Conservation (phyloP, 148 eudicot genomes). For the Rheum nobile region DNA sequence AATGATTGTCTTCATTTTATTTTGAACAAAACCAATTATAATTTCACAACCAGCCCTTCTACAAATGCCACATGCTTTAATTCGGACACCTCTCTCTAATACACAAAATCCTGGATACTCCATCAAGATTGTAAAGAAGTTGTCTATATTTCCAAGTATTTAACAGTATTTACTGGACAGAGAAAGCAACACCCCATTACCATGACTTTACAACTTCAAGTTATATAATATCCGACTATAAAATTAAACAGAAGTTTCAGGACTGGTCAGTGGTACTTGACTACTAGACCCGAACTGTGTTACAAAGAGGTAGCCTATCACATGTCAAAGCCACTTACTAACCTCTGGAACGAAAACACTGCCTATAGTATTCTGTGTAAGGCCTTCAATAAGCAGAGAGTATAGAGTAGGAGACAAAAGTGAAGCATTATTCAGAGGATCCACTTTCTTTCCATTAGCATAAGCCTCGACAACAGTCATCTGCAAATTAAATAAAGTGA, state of each 20-base stretch:
- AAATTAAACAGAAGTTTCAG: neutral
- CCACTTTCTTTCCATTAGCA: slow-evolving; percentile 52
- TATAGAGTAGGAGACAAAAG: slow-evolving; percentile 27
- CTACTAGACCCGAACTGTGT: neutral
- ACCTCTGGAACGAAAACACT: slow-evolving; percentile 87
- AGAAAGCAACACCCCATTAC: neutral
- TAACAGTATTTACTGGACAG: neutral
- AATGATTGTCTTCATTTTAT: too few relatives aligned
- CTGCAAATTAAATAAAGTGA: slow-evolving; percentile 33
- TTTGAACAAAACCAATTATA: too few relatives aligned
- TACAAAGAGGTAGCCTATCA: neutral
- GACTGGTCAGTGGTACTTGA: neutral
- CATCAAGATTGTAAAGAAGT: neutral
- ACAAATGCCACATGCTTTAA: neutral
- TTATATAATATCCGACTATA: neutral
- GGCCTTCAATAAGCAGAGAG: slow-evolving; percentile 64
- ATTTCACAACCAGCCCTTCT: too few relatives aligned
- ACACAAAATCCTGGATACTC: neutral
- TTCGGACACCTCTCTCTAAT: neutral
- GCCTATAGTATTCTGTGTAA: slow-evolving; percentile 86
- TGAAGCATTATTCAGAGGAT: slow-evolving; percentile 41
- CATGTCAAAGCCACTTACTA: slow-evolving; percentile 8
- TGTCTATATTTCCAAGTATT: neutral
- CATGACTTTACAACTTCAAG: neutral
- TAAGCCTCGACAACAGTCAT: slow-evolving; percentile 88